Evolutionary conservation across 176 grass and related monocot genomes (phyloP).

Genomic region (Areca catechu): DNA sequence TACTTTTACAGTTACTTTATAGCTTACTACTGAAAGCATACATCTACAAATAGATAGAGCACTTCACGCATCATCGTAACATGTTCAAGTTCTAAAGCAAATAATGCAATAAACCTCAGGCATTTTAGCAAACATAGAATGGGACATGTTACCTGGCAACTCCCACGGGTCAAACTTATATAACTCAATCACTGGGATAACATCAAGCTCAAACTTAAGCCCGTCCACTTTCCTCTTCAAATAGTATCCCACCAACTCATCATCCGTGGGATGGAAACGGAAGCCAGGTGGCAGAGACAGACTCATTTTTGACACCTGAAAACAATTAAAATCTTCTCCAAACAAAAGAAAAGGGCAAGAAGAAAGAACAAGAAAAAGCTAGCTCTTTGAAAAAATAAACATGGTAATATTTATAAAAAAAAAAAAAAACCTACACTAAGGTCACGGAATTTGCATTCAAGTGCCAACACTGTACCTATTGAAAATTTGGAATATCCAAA

Average conservation of each 20-base stretch:
- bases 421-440: too few relatives aligned
- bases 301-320: conserved; percentile 23
- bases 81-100: too few relatives aligned
- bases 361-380: neutral
- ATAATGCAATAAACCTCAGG: neutral
- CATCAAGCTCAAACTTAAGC: conserved; percentile 82
- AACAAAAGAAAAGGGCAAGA: neutral
- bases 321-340: conserved; percentile 3
- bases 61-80: too few relatives aligned
- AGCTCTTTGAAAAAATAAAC: neutral
- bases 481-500: conserved; percentile 88
- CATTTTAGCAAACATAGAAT: conserved; percentile 13
- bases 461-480: conserved; percentile 26
- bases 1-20: too few relatives aligned
- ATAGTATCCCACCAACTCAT: conserved; percentile 91
- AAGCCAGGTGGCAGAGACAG: conserved; percentile 74
- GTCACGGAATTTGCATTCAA: neutral
- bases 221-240: conserved; percentile 84
- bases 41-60: too few relatives aligned
- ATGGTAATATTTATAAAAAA: too few relatives aligned
- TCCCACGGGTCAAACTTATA: conserved; percentile 99
- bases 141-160: conserved; percentile 53
- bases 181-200: conserved; percentile 79
- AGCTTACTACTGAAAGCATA: too few relatives aligned
- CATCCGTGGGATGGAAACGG: conserved; percentile 93